Base-by-base conservation (phyloP, 2,329 filamentous ascomycete genomes). In the Fusarium sp. region DNA sequence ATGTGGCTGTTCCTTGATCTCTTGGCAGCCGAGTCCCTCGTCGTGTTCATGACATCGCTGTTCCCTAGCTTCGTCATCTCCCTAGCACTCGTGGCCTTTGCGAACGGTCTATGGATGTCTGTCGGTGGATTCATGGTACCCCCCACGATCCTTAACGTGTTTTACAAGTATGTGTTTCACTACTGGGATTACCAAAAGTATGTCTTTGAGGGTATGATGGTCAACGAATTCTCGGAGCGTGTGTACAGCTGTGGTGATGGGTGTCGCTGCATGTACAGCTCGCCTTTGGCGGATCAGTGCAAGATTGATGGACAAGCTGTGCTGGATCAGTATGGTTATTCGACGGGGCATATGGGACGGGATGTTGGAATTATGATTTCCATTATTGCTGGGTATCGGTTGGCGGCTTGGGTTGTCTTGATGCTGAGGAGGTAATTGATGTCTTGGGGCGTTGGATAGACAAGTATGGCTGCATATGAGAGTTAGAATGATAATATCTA, bases 161-260 rank as follows among this genome's bases (percentile, higher is more conserved):
- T 97, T 73, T 97, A 91, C 89, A 87, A 89, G 77, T 96, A 96
- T 73, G 91, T 91, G 6, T 96, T 96, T 73, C 91, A 94, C 76
- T 96, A 94, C 78, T 94, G 94, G 75, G 91, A 96, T 77, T 96
- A 96, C 75, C 92, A 95, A 77, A 86, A 83, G 42, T 96, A 94
- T 73, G 93, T 96, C 4, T 97, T 96, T 77, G 88, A 95, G 76
- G 93, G 92, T 13, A 96, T 97, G 93, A 96, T 96, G 92, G 89
- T 95, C 58, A 96, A 96, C 75, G 92, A 97, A 80, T 96, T 97
- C 77, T 81, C 82, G 1, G 70, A 85, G 16, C 83, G 91, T 13
- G 84, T 81, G 3, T 96, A 92, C 18, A 68, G 40, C 79, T 83
- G 67, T 4, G 75, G 71, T 0, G 55, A 67, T 4, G 79, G 78